Percentiles rank a stretch among this genome's conserved stretches.
Conservation (phyloP, 768 basidiomycete genomes). For the Lactifluus volemus region DNA sequence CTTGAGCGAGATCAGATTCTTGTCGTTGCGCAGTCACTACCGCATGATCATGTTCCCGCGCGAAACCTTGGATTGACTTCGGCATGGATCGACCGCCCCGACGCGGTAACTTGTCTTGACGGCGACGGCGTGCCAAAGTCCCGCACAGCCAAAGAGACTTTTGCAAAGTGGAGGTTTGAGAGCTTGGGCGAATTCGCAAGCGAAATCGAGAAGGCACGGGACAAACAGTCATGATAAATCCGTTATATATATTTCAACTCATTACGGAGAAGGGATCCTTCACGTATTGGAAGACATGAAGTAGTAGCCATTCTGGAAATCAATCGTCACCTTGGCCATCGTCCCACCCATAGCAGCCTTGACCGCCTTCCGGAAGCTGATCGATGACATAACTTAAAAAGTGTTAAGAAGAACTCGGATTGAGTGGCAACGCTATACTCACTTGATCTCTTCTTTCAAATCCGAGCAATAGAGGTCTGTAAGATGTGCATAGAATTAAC, state of each 20-base stretch:
- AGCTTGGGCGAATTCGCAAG: slow-evolving; percentile 54
- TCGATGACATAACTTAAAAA: slow-evolving; percentile 54
- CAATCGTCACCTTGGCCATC: slow-evolving; percentile 79
- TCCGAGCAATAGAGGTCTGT: slow-evolving; percentile 80
- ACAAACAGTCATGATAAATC: neutral
- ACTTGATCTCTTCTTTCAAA: slow-evolving; percentile 79
- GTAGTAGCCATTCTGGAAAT: slow-evolving; percentile 13
- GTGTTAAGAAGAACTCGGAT: slow-evolving; percentile 5
- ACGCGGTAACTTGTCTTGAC: slow-evolving; percentile 24
- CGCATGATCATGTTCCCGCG: slow-evolving; percentile 60
- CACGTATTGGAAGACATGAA: neutral
- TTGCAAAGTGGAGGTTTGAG: slow-evolving; percentile 31
- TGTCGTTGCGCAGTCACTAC: slow-evolving; percentile 58
- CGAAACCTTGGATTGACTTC: slow-evolving; percentile 44
- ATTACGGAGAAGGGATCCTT: neutral
- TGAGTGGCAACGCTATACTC: slow-evolving; percentile 26
- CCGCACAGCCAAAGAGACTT: slow-evolving; percentile 24
- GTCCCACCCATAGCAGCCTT: slow-evolving; percentile 63
- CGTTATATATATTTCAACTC: neutral
- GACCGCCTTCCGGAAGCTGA: slow-evolving; percentile 63
- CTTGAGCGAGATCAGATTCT: slow-evolving; percentile 41
- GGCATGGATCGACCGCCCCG: slow-evolving; percentile 54
- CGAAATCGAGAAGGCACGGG: slow-evolving; percentile 38
- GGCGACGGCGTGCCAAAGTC: slow-evolving; percentile 30
- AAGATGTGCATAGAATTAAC: neutral